Base-by-base conservation (phyloP, 345 rosid genomes). In the Orychophragmus violaceus region DNA sequence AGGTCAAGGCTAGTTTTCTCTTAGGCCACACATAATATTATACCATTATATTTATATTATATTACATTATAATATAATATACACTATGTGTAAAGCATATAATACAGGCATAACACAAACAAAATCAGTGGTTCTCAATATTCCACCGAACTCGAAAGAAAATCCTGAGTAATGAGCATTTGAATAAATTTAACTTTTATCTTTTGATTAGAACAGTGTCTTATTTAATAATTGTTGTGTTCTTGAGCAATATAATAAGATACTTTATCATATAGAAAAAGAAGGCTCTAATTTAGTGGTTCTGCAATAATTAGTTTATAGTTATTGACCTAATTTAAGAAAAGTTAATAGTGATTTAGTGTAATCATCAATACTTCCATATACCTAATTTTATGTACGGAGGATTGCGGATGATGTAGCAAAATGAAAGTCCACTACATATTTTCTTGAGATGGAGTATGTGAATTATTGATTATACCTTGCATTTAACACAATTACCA, bases 1-100 rank as follows among this genome's bases (percentile, higher is more conserved):
- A 65, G 76, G 67, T 72, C 76, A 66, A 72, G 44, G 25, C 71
- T 50, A 59, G 67, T 39, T 72, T 72, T 66, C 27, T 48, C 45
- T 35, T 25, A 56, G 65, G 70, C 70, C 65, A 64, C 52, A 36
- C 65, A 35, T 16, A n/a, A n/a, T n/a, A n/a, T n/a, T n/a, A n/a
- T n/a, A n/a, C n/a, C n/a, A n/a, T n/a, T n/a, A n/a, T n/a, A n/a
- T n/a, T n/a, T n/a, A n/a, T 57, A 49, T 59, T 41, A 39, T 50
- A 66, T 59, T 51, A 27, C 32, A 65, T 22, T 39, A 39, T 23
- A 39, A 22, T 41, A 57, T 21, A 13, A 57, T 25, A 23, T 71
- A n/a, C n/a, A n/a, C n/a, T n/a, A 72, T 59, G 76, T 65, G 71
- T 65, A 66, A 65, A 59, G 67, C 66, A 30, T 59, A 50, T 58